Evolutionary conservation across 768 basidiomycete species (phyloP).

Genomic region (Lentinula aciculospora): DNA sequence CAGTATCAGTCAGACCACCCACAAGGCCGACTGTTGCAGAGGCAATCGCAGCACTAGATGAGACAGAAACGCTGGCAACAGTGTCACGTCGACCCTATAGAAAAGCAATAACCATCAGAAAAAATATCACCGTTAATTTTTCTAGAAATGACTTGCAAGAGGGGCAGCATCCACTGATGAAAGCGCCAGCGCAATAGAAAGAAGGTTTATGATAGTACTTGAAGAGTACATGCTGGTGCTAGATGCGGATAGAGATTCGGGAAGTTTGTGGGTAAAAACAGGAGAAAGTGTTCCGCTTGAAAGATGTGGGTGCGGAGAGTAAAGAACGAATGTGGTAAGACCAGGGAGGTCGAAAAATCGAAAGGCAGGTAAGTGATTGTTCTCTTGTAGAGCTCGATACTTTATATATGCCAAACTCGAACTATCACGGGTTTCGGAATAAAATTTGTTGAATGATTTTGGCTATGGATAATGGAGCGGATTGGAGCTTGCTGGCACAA

Average conservation of each 20-base stretch:
- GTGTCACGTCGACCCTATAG: not conserved
- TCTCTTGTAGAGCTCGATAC: not conserved
- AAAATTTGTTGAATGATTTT: not conserved
- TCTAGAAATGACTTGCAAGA: not conserved
- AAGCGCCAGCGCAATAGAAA: slow-evolving; percentile 2
- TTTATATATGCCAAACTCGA: not conserved
- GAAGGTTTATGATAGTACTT: not conserved
- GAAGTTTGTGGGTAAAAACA: not conserved
- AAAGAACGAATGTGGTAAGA: slow-evolving; percentile 4
- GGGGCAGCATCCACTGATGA: not conserved
- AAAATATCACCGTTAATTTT: not conserved
- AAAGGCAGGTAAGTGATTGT: not conserved
- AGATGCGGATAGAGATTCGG: not conserved
- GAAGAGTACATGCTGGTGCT: not conserved
- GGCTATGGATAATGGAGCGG: not conserved
- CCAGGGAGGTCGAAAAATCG: not conserved
- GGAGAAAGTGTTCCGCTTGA: not conserved
- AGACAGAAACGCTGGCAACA: not conserved
- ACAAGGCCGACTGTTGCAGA: not conserved
- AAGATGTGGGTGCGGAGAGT: not conserved
- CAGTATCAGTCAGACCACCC: not conserved
- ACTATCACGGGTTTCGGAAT: not conserved
- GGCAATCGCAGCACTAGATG: not conserved
- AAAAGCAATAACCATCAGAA: not conserved
- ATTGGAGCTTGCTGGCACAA: not conserved